Percentiles rank a stretch among this genome's conserved stretches.
phyloP scores from a whole-genome alignment of 805 yeast species.

The Clavispora carvajalis region DNA sequence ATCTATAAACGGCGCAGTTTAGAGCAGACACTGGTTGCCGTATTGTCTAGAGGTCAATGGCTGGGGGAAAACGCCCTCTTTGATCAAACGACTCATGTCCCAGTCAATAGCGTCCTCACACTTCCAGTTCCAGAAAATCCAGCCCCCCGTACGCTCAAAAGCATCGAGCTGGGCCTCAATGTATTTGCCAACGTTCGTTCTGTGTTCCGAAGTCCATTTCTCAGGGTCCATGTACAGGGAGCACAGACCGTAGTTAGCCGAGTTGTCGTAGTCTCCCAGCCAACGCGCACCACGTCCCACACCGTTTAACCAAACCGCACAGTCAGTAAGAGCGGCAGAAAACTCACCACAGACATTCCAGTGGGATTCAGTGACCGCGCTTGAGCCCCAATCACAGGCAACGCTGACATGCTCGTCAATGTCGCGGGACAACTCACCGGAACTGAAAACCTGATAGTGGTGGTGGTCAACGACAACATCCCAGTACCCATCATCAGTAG shows the following conservation, averaged over 20 bases:
- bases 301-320: slow-evolving; percentile 86
- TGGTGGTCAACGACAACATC: slow-evolving; percentile 83
- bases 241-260: slow-evolving; percentile 59
- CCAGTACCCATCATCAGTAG: slow-evolving; percentile 36
- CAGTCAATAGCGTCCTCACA: slow-evolving; percentile 80
- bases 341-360: slow-evolving; percentile 18
- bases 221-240: slow-evolving; percentile 21
- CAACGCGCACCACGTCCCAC: slow-evolving; percentile 78
- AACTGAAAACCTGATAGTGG: slow-evolving; percentile 80
- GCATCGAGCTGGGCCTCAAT: slow-evolving; percentile 92
- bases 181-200: slow-evolving; percentile 55
- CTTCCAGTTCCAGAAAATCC: slow-evolving; percentile 95
- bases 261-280: slow-evolving; percentile 51
- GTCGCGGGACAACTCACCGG: slow-evolving; percentile 50
- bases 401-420: slow-evolving; percentile 55
- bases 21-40: slow-evolving; percentile 59
- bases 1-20: slow-evolving; percentile 1
- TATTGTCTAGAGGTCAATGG: slow-evolving; percentile 67
- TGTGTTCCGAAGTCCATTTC: slow-evolving; percentile 58
- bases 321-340: slow-evolving; percentile 76
- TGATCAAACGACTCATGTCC: slow-evolving; percentile 65
- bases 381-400: slow-evolving; percentile 16
- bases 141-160: slow-evolving; percentile 64
- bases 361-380: slow-evolving; percentile 12
- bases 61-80: slow-evolving; percentile 67